Conservation (phyloP, 164 flowering plant species). For the Houttuynia cordata region DNA sequence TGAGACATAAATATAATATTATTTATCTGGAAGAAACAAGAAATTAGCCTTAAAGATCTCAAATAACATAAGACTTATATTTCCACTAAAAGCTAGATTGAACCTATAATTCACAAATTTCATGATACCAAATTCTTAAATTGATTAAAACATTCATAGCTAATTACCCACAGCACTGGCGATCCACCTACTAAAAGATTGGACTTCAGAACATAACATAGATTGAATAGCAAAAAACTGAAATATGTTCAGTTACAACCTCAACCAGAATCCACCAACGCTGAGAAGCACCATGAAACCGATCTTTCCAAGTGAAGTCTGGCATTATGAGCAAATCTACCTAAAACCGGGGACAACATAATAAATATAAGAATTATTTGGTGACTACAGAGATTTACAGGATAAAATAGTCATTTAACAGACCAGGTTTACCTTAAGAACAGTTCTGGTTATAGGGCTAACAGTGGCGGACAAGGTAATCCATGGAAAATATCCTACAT, state of each 20-base stretch:
- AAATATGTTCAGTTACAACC: slow-evolving; percentile 28
- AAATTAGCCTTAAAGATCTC: too few species aligned
- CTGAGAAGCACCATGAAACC: slow-evolving; percentile 71
- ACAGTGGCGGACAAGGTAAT: slow-evolving; percentile 78
- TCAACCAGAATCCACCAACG: slow-evolving; percentile 99
- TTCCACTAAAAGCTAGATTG: too few species aligned
- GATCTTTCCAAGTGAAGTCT: slow-evolving; percentile 95
- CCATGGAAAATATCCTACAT: slow-evolving; percentile 74
- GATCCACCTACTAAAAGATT: too few species aligned
- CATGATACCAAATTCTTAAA: too few species aligned
- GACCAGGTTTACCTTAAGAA: slow-evolving; percentile 55
- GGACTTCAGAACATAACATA: not conserved
- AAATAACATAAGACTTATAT: too few species aligned
- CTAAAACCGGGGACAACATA: slow-evolving; percentile 21
- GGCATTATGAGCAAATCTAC: slow-evolving; percentile 75
- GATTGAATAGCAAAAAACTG: not conserved
- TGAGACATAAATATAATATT: too few species aligned
- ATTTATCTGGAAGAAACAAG: too few species aligned
- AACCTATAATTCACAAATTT: too few species aligned
- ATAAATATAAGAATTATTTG: not conserved
- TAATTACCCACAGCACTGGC: too few species aligned
- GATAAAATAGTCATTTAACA: not conserved
- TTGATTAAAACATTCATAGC: too few species aligned
- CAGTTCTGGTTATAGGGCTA: slow-evolving; percentile 98
- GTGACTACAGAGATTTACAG: too few species aligned